phyloP scores from a whole-genome alignment of 192 early-diverging fungal genomes.

The Entomortierella beljakovae region DNA sequence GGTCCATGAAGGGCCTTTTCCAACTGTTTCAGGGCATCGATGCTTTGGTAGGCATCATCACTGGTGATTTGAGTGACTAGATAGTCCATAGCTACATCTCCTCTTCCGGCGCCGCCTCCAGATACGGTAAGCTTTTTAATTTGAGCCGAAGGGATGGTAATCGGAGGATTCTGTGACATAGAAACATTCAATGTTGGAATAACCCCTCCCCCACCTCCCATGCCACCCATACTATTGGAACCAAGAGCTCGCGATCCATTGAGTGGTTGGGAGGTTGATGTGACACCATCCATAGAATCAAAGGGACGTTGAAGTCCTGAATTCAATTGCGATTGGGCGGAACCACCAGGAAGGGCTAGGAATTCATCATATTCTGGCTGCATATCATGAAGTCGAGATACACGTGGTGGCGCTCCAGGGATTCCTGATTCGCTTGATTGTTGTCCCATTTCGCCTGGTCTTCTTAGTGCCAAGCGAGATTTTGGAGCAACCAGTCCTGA shows the following conservation, averaged over 20 bases:
- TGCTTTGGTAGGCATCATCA: conserved; percentile 68
- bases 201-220: conserved; percentile 18
- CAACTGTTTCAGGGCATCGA: conserved; percentile 82
- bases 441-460: conserved; percentile 39
- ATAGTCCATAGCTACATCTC: conserved; percentile 71
- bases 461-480: conserved; percentile 51
- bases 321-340: background rate
- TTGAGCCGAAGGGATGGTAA: conserved; percentile 43
- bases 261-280: conserved; percentile 16
- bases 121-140: conserved; percentile 45
- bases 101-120: conserved; percentile 26
- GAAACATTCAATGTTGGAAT: conserved; percentile 1
- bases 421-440: conserved; percentile 24
- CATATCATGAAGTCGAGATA: conserved; percentile 44
- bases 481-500: conserved; percentile 30
- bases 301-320: conserved; percentile 33
- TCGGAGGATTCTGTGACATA: conserved; percentile 20
- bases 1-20: conserved; percentile 70
- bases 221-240: conserved; percentile 51
- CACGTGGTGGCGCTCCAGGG: conserved; percentile 23
- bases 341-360: background rate
- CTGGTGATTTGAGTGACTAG: conserved; percentile 77
- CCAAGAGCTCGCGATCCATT: conserved; percentile 34
- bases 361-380: conserved; percentile 28
- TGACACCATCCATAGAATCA: conserved; percentile 54